Evolutionary conservation across 1,284 basidiomycete species (phyloP).

Genomic region (Naganishia sp.): DNA sequence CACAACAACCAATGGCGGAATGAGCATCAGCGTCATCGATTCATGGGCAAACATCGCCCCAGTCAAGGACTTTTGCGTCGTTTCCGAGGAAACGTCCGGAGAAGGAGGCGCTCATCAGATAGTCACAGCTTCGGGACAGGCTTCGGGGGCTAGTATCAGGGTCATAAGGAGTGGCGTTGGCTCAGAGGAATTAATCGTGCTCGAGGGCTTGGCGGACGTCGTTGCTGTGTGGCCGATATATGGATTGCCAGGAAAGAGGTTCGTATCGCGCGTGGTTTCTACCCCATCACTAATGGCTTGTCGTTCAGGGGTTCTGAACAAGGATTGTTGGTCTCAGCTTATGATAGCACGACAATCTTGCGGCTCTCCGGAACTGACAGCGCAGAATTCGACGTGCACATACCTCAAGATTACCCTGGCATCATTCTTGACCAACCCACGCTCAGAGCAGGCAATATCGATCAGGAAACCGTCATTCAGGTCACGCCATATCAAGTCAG

Average conservation of each 20-base stretch:
- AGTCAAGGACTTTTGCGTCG: constrained; percentile 77
- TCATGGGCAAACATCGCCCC: constrained; percentile 81
- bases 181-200: constrained; percentile 65
- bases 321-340: constrained; percentile 16
- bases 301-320: background rate
- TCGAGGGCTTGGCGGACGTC: constrained; percentile 65
- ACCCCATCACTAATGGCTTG: background rate
- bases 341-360: constrained; percentile 10
- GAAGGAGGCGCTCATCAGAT: constrained; percentile 58
- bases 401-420: constrained; percentile 43
- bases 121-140: constrained; percentile 84
- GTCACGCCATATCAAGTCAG: constrained; percentile 64
- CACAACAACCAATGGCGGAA: constrained; percentile 41
- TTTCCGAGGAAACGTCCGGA: constrained; percentile 69
- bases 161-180: constrained; percentile 84
- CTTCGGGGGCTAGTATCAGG: constrained; percentile 76
- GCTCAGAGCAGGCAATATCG: constrained; percentile 62
- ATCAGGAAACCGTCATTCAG: constrained; percentile 62
- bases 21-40: constrained; percentile 62
- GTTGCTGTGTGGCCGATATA: constrained; percentile 63
- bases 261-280: constrained; percentile 4
- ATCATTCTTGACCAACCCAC: constrained; percentile 58
- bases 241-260: constrained; percentile 14
- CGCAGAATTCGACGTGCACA: constrained; percentile 48
- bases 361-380: constrained; percentile 35